phyloP scores from a whole-genome alignment of 805 yeast species.

The Metschnikowia borealis region DNA sequence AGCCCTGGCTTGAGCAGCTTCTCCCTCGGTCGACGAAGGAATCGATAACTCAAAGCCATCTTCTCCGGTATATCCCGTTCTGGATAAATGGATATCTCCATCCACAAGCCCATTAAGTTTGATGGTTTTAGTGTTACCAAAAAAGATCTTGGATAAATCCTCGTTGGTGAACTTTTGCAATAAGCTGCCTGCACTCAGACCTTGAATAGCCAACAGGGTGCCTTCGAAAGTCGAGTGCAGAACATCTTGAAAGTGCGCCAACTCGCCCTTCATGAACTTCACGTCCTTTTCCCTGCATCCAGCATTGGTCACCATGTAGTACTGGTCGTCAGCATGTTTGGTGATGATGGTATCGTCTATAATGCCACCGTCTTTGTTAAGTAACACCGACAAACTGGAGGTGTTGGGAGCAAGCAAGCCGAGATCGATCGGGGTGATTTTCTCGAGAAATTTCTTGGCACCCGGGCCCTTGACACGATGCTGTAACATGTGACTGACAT shows the following conservation, averaged over 20 bases:
- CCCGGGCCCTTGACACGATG: conserved; percentile 71
- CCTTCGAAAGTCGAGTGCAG: conserved; percentile 53
- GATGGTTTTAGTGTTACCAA: conserved; percentile 64
- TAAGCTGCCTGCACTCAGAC: conserved; percentile 74
- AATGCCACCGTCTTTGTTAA: conserved; percentile 73
- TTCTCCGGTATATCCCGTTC: conserved; percentile 98
- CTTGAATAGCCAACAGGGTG: conserved; percentile 86
- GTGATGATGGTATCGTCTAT: conserved; percentile 92
- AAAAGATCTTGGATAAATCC: conserved; percentile 58
- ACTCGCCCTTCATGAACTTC: conserved; percentile 54
- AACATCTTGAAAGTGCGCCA: conserved; percentile 35
- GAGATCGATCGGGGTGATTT: conserved; percentile 85
- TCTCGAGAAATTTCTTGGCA: conserved; percentile 65
- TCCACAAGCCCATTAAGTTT: conserved; percentile 39
- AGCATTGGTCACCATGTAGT: conserved; percentile 92
- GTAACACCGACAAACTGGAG: conserved; percentile 73
- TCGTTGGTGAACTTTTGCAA: conserved; percentile 60
- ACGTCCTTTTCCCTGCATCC: conserved; percentile 86
- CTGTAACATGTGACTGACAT: conserved; percentile 97
- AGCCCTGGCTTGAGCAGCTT: conserved; percentile 44
- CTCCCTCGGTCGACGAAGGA: conserved; percentile 42
- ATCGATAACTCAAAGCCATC: conserved; percentile 95
- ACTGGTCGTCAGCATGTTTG: conserved; percentile 70
- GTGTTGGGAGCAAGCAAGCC: conserved; percentile 49
- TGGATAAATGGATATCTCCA: conserved; percentile 67